These are phyloP conservation scores for Hippophae tibetana DNA, from an alignment of 306 rosid species.

Conservation along the genomic window DNA sequence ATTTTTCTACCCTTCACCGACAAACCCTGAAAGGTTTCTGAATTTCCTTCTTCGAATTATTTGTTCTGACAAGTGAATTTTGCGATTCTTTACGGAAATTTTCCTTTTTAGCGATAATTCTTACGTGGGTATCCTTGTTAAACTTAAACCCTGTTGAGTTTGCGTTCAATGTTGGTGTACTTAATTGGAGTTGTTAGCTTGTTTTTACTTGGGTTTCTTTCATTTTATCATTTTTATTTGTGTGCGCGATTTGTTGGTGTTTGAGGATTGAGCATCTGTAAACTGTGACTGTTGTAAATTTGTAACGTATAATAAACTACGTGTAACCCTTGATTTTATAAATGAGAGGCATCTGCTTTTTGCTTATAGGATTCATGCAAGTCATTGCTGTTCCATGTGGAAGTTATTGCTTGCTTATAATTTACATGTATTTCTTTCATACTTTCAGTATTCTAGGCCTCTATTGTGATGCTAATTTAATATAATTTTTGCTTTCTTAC, in stretches of 20 bases:
- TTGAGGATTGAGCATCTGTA: background rate
- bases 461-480: conserved; percentile 2
- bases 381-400: background rate
- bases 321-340: background rate
- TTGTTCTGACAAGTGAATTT: conserved; percentile 4
- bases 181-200: background rate
- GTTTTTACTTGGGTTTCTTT: background rate
- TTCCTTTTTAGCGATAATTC: conserved; percentile 17
- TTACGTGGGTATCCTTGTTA: background rate
- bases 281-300: background rate
- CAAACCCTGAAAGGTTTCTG: conserved; percentile 7
- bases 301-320: background rate
- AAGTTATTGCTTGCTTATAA: background rate
- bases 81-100: conserved; percentile 1
- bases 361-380: background rate
- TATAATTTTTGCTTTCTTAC: conserved; percentile 17
- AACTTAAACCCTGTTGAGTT: background rate
- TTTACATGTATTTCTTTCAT: background rate
- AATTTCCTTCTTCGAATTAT: background rate
- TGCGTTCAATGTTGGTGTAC: conserved; percentile 6
- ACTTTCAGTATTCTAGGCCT: background rate
- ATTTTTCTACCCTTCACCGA: background rate
- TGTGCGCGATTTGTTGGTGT: background rate
- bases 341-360: background rate
- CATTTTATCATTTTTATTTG: background rate